phyloP scores from a whole-genome alignment of 1,139 yeast genomes.

The Suhomyces choctaworum region DNA sequence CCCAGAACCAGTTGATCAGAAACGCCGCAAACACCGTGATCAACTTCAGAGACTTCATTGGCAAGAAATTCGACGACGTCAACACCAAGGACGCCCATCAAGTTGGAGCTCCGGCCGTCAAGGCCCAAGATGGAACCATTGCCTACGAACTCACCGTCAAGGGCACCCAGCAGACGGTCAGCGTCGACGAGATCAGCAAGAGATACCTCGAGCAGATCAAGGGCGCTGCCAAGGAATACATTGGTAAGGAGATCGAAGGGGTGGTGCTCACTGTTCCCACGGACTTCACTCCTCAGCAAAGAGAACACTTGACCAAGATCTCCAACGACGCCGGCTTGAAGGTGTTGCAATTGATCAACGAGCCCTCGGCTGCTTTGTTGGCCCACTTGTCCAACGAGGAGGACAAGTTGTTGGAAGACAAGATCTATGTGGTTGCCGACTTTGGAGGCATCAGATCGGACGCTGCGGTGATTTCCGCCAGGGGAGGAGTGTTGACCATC shows the following conservation, averaged over 20 bases:
- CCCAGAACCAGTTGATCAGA: constrained; percentile 87
- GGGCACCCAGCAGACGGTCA: constrained; percentile 46
- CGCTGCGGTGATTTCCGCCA: constrained; percentile 88
- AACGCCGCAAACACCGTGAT: constrained; percentile 84
- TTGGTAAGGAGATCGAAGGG: constrained; percentile 79
- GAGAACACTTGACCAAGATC: constrained; percentile 59
- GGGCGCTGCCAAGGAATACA: constrained; percentile 88
- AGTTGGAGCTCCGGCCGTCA: constrained; percentile 73
- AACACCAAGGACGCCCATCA: constrained; percentile 57
- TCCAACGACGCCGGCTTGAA: constrained; percentile 74
- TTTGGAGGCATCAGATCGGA: constrained; percentile 97
- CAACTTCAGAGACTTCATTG: constrained; percentile 92
- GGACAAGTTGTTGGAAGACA: constrained; percentile 63
- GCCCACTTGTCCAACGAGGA: constrained; percentile 65
- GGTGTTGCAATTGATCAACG: constrained; percentile 85
- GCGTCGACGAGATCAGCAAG: constrained; percentile 75
- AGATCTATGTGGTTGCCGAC: constrained; percentile 88
- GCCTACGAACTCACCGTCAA: constrained; percentile 64
- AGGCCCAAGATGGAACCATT: constrained; percentile 61
- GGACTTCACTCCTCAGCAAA: constrained; percentile 75
- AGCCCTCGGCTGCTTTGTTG: constrained; percentile 89
- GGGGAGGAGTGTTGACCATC: constrained; percentile 92
- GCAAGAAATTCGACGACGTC: constrained; percentile 68
- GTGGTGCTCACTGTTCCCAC: constrained; percentile 92
- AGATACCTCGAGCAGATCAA: constrained; percentile 84